Conservation (phyloP, 176 grass and related monocot species). For the Oropetium thomaeum region DNA sequence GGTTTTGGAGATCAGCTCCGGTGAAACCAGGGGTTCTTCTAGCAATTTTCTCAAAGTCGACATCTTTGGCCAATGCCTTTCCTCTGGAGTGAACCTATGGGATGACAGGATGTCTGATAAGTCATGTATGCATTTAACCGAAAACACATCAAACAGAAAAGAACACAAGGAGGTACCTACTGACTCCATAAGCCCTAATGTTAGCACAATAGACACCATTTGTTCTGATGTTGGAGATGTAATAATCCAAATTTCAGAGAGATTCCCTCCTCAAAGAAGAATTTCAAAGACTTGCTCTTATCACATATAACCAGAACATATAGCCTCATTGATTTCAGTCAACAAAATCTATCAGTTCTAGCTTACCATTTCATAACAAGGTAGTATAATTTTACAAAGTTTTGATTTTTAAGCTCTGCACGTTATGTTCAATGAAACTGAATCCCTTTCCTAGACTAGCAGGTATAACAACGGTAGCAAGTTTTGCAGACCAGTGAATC, state of each 20-base stretch:
- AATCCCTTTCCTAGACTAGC: background rate
- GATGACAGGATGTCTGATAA: background rate
- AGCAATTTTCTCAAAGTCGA: constrained; percentile 93
- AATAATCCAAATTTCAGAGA: background rate
- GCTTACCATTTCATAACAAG: background rate
- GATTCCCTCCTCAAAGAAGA: too few species aligned
- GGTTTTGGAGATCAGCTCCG: constrained; percentile 93
- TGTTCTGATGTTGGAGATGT: too few species aligned
- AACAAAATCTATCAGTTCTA: too few species aligned
- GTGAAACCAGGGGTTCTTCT: constrained; percentile 97
- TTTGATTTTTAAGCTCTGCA: background rate
- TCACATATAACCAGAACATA: too few species aligned
- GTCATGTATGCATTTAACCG: background rate
- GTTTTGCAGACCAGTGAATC: background rate
- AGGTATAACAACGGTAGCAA: background rate
- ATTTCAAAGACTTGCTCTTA: too few species aligned
- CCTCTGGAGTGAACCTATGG: constrained; percentile 94
- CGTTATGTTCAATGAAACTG: background rate
- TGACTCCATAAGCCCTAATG: background rate
- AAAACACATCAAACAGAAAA: background rate
- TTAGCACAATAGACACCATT: background rate
- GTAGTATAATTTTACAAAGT: background rate
- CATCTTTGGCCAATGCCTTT: constrained; percentile 89
- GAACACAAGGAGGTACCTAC: background rate
- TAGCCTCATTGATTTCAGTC: too few species aligned